Percentiles rank a stretch among this genome's conserved stretches.
Evolutionary conservation across 306 rosid genomes (phyloP).

Genomic region (Medicago lupulina): DNA sequence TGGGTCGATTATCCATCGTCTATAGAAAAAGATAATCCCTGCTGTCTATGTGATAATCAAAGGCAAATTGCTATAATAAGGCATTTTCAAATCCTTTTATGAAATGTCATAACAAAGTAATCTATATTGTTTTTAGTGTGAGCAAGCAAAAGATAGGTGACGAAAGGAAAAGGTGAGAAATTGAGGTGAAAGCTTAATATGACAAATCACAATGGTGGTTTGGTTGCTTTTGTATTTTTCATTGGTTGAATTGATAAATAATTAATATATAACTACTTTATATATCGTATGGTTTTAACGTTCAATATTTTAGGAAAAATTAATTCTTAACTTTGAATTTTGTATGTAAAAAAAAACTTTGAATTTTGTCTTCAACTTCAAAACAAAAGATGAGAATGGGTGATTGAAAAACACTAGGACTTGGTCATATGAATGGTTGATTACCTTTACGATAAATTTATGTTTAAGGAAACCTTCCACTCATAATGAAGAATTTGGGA

Average conservation of each 20-base stretch:
- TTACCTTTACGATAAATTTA: no score
- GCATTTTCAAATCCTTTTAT: conserved; percentile 44
- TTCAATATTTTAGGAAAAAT: neutral
- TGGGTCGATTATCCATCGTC: conserved; percentile 4
- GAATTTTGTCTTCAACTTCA: neutral
- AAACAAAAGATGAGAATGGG: neutral
- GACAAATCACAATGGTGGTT: conserved; percentile 22
- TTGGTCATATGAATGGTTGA: no score
- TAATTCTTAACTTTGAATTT: neutral
- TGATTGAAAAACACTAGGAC: no score
- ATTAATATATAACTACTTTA: neutral
- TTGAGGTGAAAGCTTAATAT: conserved; percentile 24
- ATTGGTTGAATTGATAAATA: conserved; percentile 1
- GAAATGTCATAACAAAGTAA: conserved; percentile 41
- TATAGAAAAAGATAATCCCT: neutral
- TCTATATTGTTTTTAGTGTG: conserved; percentile 31
- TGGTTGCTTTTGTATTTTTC: conserved; percentile 20
- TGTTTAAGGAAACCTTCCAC: neutral
- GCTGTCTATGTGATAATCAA: conserved; percentile 11
- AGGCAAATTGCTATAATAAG: conserved; percentile 29
- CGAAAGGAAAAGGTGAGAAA: conserved; percentile 15
- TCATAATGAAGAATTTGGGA: no score
- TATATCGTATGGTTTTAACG: neutral
- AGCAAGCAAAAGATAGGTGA: conserved; percentile 4
- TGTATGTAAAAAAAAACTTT: no score